Conservation (phyloP, 805 yeast genomes). For the Wickerhamiella kurtzmanii region DNA sequence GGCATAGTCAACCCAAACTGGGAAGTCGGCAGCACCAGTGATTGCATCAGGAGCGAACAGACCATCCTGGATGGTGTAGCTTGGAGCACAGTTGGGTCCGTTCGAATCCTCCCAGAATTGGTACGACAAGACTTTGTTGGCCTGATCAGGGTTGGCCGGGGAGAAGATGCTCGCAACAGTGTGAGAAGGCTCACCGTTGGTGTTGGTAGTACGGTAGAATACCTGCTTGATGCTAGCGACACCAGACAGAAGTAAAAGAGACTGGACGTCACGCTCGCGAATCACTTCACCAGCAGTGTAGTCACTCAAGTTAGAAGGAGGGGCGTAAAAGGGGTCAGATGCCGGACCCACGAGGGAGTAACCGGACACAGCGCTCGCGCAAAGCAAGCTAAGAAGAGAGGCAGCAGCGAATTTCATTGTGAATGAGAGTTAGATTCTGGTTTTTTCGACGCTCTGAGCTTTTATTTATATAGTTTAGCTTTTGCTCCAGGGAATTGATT, state of each 20-base stretch:
- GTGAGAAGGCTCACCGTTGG: slow-evolving; percentile 8
- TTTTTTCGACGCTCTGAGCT: no score
- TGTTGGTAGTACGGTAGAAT: slow-evolving; percentile 10
- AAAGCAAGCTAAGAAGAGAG: not conserved
- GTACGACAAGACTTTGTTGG: slow-evolving; percentile 15
- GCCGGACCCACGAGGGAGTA: slow-evolving; percentile 3
- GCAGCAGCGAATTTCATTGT: not conserved
- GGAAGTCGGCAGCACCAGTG: slow-evolving; percentile 3
- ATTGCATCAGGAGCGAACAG: slow-evolving; percentile 5
- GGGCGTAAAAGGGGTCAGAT: slow-evolving; percentile 12
- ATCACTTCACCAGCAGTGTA: slow-evolving; percentile 10
- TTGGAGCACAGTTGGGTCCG: slow-evolving; percentile 19
- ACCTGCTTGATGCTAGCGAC: slow-evolving; percentile 10
- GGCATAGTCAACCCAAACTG: slow-evolving; percentile 6
- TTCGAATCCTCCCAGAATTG: slow-evolving; percentile 19
- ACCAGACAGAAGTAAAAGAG: not conserved
- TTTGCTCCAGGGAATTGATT: no score
- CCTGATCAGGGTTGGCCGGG: slow-evolving; percentile 7
- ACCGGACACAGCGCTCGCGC: not conserved
- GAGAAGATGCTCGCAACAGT: slow-evolving; percentile 13
- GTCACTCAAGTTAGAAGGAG: slow-evolving; percentile 5
- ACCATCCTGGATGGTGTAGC: slow-evolving; percentile 13
- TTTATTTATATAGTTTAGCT: no score
- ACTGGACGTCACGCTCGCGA: slow-evolving; percentile 1
- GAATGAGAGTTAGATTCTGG: no score